Conservation (phyloP, 108 stramenopile genomes). For the Skeletonema marinoi region DNA sequence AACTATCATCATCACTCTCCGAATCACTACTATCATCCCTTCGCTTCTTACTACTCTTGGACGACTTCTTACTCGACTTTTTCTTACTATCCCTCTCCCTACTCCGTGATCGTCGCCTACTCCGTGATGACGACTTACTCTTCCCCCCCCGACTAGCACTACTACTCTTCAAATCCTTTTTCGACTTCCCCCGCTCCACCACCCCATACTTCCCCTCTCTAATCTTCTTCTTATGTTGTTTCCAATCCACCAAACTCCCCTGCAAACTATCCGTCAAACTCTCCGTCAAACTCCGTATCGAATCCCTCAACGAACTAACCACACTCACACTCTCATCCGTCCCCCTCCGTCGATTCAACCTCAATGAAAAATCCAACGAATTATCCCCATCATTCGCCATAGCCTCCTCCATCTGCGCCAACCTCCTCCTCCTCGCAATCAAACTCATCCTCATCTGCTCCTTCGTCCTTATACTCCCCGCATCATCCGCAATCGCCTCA, state of each 20-base stretch:
- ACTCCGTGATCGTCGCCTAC: not conserved
- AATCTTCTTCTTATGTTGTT: not conserved
- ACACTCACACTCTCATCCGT: not conserved
- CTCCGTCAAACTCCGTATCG: slow-evolving; percentile 15
- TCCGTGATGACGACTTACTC: slow-evolving; percentile 2
- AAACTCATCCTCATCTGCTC: slow-evolving; percentile 6
- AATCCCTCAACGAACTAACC: slow-evolving; percentile 13
- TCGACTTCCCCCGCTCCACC: not conserved
- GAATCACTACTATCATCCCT: not conserved
- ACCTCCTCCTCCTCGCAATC: slow-evolving; percentile 2
- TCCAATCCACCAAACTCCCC: slow-evolving; percentile 16
- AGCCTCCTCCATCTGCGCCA: slow-evolving; percentile 4
- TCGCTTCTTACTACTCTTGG: slow-evolving; percentile 1
- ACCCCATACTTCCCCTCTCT: not conserved
- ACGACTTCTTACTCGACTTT: not conserved
- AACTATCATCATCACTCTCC: not conserved
- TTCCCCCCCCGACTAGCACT: not conserved
- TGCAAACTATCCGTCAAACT: slow-evolving; percentile 14
- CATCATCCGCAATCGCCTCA: not conserved
- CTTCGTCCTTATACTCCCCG: not conserved
- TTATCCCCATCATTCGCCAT: slow-evolving; percentile 3
- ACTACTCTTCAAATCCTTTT: slow-evolving; percentile 18
- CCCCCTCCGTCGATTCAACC: not conserved
- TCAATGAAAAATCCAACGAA: not conserved
- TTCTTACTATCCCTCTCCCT: not conserved